These are phyloP conservation scores for Rhododendron molle DNA, from an alignment of 148 eudicot species.

Conservation along the genomic window DNA sequence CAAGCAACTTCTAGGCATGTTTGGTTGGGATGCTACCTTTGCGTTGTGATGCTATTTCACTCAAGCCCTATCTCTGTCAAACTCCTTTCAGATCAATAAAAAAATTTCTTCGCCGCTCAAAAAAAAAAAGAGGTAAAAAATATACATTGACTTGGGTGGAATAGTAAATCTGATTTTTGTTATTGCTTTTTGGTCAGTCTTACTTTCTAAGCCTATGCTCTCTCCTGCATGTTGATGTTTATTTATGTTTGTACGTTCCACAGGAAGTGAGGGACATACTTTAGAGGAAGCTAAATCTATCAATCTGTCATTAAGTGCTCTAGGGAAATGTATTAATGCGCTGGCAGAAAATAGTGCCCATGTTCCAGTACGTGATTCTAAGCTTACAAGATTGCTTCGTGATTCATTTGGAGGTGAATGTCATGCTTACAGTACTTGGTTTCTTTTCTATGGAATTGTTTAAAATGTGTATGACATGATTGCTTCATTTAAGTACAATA, in stretches of 20 bases:
- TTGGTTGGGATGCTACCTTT: no score
- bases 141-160: background rate
- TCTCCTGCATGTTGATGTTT: background rate
- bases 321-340: constrained; percentile 95
- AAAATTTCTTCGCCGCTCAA: no score
- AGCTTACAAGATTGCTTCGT: constrained; percentile 89
- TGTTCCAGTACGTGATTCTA: constrained; percentile 94
- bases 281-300: constrained; percentile 95
- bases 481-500: background rate
- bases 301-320: constrained; percentile 87
- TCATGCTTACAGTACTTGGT: background rate
- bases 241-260: constrained; percentile 9
- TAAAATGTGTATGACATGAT: background rate
- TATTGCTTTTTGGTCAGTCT: background rate
- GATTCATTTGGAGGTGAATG: constrained; percentile 92
- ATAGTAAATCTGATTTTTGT: background rate
- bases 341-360: constrained; percentile 90
- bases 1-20: background rate
- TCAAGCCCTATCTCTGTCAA: no score
- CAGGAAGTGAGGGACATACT: constrained; percentile 90
- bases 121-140: background rate
- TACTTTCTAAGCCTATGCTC: background rate
- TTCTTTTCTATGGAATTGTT: background rate
- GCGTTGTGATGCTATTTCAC: no score
- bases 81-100: no score